Evolutionary conservation across 1,284 basidiomycete species (phyloP).

Genomic region (Cutaneotrichosporon cutaneum): DNA sequence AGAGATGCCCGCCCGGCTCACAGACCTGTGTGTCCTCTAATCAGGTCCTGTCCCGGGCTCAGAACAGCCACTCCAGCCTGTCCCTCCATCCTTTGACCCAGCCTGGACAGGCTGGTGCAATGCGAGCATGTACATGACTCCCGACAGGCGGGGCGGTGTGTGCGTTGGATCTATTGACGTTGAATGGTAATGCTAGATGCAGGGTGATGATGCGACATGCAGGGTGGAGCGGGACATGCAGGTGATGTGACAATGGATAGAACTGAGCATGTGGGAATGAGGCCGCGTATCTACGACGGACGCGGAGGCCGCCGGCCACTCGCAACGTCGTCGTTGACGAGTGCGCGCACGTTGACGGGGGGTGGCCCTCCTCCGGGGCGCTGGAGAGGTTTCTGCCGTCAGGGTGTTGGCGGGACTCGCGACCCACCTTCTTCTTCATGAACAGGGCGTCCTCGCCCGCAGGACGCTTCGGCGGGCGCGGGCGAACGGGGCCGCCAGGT

Average conservation of each 20-base stretch:
- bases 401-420: slow-evolving; percentile 3
- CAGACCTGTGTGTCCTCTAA: too few species aligned
- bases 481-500: slow-evolving; percentile 11
- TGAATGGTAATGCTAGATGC: neutral
- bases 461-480: slow-evolving; percentile 24
- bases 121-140: too few species aligned
- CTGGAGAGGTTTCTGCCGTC: slow-evolving; percentile 22
- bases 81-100: too few species aligned
- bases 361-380: slow-evolving; percentile 3
- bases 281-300: neutral
- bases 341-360: slow-evolving; percentile 23
- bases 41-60: too few species aligned
- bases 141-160: too few species aligned
- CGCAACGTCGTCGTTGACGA: slow-evolving; percentile 25
- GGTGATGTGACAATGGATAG: too few species aligned
- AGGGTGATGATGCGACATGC: neutral
- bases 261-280: neutral
- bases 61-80: too few species aligned
- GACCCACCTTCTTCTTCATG: slow-evolving; percentile 50
- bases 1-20: too few species aligned
- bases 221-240: neutral
- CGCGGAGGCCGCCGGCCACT: neutral
- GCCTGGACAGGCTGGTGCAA: neutral
- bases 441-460: slow-evolving; percentile 43
- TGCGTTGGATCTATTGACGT: neutral